Base-by-base conservation (phyloP, 108 stramenopile species). In the Stephanodiscus minutulus region DNA sequence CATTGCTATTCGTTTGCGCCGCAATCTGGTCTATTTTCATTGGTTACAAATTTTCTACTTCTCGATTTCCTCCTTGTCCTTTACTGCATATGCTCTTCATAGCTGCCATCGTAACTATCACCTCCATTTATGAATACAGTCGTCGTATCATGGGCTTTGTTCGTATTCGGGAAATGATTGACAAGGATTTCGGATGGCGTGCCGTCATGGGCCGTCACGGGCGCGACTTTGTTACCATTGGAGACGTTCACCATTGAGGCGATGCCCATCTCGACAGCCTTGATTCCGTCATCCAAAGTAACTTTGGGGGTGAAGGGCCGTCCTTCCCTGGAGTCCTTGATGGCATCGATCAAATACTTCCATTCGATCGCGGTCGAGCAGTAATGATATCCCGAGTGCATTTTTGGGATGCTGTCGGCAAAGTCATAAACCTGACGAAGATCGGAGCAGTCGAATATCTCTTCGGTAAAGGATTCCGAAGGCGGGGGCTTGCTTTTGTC, bases 361-460 rank as follows among this genome's bases (percentile, higher is more conserved):
- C 92, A 93, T 49, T 93, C 92, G 9, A 93, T 77, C 15, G 90
- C 90, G 11, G 92, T 93, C 55, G 86, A 87, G 52, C 83, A 82
- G 41, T 93, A 93, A 54, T 93, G 92, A 66, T 93, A 91, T 11
- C 89, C 92, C 22, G 79, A 76, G 74, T 93, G 92, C 47, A 79
- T 85, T 35, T 61, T 28, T 3, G 92, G 92, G 36, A 93, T 85
- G 12, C 73, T 54, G 31, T 75, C 61, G 17, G 84, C 87, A 41
- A 85, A 61, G 44, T 84, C 82, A 61, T 93, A 87, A 13, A 93
- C 80, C 47, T 88, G 66, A 31, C 70, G 62, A 15, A 91, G 86
- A 61, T 93, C 77, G 12, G 84, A 82, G 67, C 92, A 93, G 74
- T 93, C 92, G 54, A 79, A 89, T 3, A 93, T 76, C 44, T 70